Percentiles rank a stretch among this genome's conserved stretches.
phyloP scores from a whole-genome alignment of 2,329 filamentous ascomycete genomes.

The Geosmithia putterillii region DNA sequence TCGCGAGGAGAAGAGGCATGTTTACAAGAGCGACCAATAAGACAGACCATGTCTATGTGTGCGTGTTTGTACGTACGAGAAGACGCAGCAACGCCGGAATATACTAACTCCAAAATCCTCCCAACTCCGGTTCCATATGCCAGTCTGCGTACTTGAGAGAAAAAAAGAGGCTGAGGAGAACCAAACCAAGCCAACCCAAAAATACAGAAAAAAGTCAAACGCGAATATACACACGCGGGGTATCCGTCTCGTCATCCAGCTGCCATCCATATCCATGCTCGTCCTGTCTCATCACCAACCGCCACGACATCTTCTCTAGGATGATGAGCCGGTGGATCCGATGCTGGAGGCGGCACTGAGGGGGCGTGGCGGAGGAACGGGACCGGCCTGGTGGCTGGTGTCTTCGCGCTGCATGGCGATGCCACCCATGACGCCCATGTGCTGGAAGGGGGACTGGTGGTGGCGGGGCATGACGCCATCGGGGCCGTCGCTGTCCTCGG shows the following conservation, averaged over 20 bases:
- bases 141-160: no score
- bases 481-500: constrained; percentile 18
- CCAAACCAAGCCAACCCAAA: neutral
- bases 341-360: constrained; percentile 28
- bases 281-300: no score
- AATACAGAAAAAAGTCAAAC: neutral
- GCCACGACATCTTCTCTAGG: constrained; percentile 1
- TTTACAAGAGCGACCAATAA: neutral
- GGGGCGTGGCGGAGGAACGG: constrained; percentile 20
- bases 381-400: constrained; percentile 12
- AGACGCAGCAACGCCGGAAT: neutral
- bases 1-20: neutral
- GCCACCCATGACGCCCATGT: constrained; percentile 18
- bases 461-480: constrained; percentile 6
- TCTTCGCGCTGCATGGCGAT: constrained; percentile 26
- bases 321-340: constrained; percentile 22
- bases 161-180: no score
- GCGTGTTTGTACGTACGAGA: neutral
- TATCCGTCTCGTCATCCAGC: neutral
- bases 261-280: neutral
- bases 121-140: neutral
- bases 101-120: neutral
- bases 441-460: constrained; percentile 10
- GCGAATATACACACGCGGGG: neutral
- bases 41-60: neutral